Evolutionary conservation across 176 grass and related monocot species (phyloP).

Genomic region (Saccharum spontaneum): DNA sequence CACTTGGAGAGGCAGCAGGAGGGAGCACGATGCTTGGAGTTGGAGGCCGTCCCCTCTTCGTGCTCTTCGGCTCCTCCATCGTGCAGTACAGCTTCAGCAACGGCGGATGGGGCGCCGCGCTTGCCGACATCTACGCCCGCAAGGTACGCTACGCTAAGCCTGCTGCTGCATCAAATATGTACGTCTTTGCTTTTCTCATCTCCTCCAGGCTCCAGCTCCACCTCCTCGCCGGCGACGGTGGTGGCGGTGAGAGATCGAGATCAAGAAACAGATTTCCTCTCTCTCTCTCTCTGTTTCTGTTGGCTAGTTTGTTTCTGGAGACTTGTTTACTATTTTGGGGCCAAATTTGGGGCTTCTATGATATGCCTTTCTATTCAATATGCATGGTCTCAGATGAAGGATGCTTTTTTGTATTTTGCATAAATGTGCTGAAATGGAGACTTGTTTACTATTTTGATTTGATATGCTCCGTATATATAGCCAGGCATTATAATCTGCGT

Average conservation of each 20-base stretch:
- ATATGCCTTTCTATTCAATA: background rate
- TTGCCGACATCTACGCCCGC: constrained; percentile 68
- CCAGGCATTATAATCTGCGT: background rate
- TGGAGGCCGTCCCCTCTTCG: constrained; percentile 51
- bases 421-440: background rate
- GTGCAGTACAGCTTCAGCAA: constrained; percentile 75
- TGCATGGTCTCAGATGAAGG: background rate
- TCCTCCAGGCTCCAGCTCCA: no score
- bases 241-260: background rate
- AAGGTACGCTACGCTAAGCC: constrained; percentile 35
- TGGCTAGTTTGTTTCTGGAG: background rate
- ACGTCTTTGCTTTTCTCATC: background rate
- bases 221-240: background rate
- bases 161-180: background rate
- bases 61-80: constrained; percentile 73
- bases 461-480: background rate
- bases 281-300: background rate
- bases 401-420: background rate
- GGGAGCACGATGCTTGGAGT: constrained; percentile 15
- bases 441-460: background rate
- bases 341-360: background rate
- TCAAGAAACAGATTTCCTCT: background rate
- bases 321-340: no score
- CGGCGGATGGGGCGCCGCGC: constrained; percentile 57
- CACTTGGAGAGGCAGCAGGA: no score